These are phyloP conservation scores for Pythium sp. DNA, from an alignment of 352 stramenopile genomes.

Conservation along the genomic window DNA sequence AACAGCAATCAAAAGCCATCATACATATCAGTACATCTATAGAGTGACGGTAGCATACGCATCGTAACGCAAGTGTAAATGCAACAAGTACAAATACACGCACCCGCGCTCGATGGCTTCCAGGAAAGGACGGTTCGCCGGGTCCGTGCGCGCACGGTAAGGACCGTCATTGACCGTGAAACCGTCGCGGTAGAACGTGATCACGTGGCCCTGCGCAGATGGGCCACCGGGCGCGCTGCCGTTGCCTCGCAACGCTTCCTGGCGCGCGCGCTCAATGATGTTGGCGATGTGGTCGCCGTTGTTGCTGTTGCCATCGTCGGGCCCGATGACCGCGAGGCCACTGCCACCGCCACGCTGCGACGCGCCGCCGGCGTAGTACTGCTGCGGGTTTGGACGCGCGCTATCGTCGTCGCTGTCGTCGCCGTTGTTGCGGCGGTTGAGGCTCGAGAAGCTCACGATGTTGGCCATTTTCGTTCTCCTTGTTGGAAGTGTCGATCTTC, in stretches of 20 bases:
- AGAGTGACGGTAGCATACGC: neutral
- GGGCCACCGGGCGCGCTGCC: slow-evolving; percentile 19
- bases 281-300: slow-evolving; percentile 61
- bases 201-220: slow-evolving; percentile 46
- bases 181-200: slow-evolving; percentile 86
- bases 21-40: neutral
- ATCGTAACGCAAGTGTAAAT: neutral
- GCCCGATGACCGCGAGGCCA: slow-evolving; percentile 70
- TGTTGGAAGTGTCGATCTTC: neutral
- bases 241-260: slow-evolving; percentile 43
- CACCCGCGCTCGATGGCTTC: slow-evolving; percentile 76
- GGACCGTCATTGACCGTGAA: slow-evolving; percentile 80
- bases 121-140: slow-evolving; percentile 73
- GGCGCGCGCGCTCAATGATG: slow-evolving; percentile 80
- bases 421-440: slow-evolving; percentile 40
- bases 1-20: neutral
- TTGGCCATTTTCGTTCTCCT: slow-evolving; percentile 51
- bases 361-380: slow-evolving; percentile 74
- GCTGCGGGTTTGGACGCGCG: slow-evolving; percentile 39
- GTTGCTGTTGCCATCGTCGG: slow-evolving; percentile 31
- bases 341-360: slow-evolving; percentile 70
- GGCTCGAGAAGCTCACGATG: slow-evolving; percentile 77
- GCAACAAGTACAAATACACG: neutral
- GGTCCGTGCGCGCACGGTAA: slow-evolving; percentile 69
- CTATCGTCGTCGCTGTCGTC: slow-evolving; percentile 31